Percentiles rank a stretch among this genome's conserved stretches.
phyloP scores from a whole-genome alignment of 768 basidiomycete species.

The Calocybe cyanea region DNA sequence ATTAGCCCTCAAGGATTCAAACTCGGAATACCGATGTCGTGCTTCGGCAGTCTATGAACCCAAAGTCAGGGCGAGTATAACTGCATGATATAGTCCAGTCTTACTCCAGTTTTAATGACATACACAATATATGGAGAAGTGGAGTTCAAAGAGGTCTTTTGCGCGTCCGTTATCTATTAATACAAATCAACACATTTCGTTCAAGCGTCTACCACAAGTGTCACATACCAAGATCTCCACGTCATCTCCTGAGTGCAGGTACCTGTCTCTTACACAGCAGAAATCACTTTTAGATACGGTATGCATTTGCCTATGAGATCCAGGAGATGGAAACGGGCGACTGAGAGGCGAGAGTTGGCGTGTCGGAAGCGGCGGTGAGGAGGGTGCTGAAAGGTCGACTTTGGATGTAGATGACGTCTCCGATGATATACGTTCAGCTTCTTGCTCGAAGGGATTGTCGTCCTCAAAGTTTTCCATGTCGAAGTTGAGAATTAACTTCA shows the following conservation, averaged over 20 bases:
- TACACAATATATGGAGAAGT: slow-evolving; percentile 92
- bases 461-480: slow-evolving; percentile 53
- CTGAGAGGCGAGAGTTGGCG: slow-evolving; percentile 40
- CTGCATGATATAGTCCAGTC: slow-evolving; percentile 10
- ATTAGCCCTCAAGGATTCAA: slow-evolving; percentile 84
- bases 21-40: slow-evolving; percentile 93
- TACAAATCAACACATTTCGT: background rate
- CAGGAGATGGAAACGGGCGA: slow-evolving; percentile 54
- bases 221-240: slow-evolving; percentile 69
- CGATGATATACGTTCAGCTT: slow-evolving; percentile 38
- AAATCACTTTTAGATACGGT: slow-evolving; percentile 69
- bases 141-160: slow-evolving; percentile 90
- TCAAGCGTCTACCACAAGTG: background rate
- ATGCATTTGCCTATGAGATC: slow-evolving; percentile 49
- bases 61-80: background rate
- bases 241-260: slow-evolving; percentile 80
- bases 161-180: slow-evolving; percentile 84
- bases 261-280: slow-evolving; percentile 72
- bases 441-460: slow-evolving; percentile 65
- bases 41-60: slow-evolving; percentile 71
- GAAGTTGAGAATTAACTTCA: no score
- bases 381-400: slow-evolving; percentile 54
- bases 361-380: slow-evolving; percentile 50
- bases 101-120: slow-evolving; percentile 84
- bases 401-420: slow-evolving; percentile 53